Evolutionary conservation across 331 rosid species (phyloP).

Genomic region (Pyracantha coccinea): DNA sequence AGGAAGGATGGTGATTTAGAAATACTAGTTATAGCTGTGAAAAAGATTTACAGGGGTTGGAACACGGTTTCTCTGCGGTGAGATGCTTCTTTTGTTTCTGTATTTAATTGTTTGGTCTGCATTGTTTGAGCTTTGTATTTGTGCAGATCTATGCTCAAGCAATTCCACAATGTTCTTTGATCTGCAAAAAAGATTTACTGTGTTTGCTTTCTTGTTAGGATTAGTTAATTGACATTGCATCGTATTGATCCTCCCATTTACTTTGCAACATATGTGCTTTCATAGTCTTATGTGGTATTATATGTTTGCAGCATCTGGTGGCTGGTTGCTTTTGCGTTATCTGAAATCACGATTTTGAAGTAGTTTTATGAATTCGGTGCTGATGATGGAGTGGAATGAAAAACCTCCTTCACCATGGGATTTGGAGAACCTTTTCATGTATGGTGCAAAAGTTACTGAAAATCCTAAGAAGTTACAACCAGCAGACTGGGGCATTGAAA

Average conservation of each 20-base stretch:
- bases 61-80: neutral
- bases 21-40: neutral
- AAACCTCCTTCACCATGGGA: slow-evolving; percentile 64
- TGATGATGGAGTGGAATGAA: slow-evolving; percentile 77
- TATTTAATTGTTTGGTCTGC: neutral
- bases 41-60: neutral
- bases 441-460: slow-evolving; percentile 48
- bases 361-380: slow-evolving; percentile 9
- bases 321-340: slow-evolving; percentile 17
- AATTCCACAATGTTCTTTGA: neutral
- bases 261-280: neutral
- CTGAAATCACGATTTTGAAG: slow-evolving; percentile 11
- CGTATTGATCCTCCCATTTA: neutral
- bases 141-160: slow-evolving; percentile 9
- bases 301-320: slow-evolving; percentile 34
- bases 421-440: slow-evolving; percentile 61
- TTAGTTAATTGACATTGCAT: neutral
- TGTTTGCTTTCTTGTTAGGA: neutral
- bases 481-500: slow-evolving; percentile 41
- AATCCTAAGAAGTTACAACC: slow-evolving; percentile 37
- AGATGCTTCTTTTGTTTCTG: neutral
- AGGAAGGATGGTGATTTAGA: neutral
- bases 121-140: neutral
- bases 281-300: neutral
- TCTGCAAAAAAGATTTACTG: neutral